Percentiles rank a stretch among this genome's conserved stretches.
Conservation (phyloP, 306 rosid genomes). For the Prunus padus region DNA sequence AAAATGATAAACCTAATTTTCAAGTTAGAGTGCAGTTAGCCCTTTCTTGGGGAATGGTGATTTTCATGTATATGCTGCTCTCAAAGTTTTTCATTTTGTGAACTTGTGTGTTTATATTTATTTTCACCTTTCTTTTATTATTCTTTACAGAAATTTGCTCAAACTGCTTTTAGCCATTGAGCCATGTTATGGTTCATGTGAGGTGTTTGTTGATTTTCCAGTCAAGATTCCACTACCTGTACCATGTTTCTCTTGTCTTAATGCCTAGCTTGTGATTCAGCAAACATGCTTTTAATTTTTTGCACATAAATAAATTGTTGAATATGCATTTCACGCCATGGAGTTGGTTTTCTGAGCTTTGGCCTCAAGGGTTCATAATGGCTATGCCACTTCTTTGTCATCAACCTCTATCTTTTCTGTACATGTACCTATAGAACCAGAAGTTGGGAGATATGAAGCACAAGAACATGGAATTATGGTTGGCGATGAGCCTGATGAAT, state of each 20-base stretch:
- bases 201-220: not conserved
- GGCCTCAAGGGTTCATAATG: constrained; percentile 6
- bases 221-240: not conserved
- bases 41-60: not conserved
- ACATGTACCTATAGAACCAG: constrained; percentile 52
- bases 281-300: not conserved
- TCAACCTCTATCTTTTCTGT: constrained; percentile 9
- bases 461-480: constrained; percentile 70
- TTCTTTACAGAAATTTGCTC: not conserved
- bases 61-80: not conserved
- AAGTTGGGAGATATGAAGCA: constrained; percentile 42
- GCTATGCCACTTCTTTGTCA: not conserved
- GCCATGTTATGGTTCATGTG: not conserved
- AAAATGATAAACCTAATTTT: not conserved
- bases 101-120: not conserved
- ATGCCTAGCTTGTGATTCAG: not conserved
- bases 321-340: not conserved
- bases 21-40: not conserved
- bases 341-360: not conserved
- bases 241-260: not conserved
- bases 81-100: not conserved
- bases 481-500: constrained; percentile 66
- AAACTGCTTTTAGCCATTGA: not conserved
- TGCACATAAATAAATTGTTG: not conserved
- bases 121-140: too few relatives aligned